These are phyloP conservation scores for Candida succiphila DNA, from an alignment of 805 yeast species.

Conservation along the genomic window DNA sequence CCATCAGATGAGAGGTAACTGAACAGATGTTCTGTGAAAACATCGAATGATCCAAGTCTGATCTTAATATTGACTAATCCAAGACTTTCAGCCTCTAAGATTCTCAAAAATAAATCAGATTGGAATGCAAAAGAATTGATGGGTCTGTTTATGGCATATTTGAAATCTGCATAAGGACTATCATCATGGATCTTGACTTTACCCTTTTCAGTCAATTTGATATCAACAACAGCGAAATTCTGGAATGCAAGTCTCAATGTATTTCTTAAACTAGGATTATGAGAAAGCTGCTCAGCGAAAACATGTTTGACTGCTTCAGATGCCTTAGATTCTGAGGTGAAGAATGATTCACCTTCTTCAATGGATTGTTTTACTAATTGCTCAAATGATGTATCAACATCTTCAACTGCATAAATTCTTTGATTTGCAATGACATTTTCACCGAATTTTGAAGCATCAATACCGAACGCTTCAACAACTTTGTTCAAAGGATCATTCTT, in stretches of 20 bases:
- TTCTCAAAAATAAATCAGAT: conserved; percentile 79
- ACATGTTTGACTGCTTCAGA: conserved; percentile 58
- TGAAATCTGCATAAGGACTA: conserved; percentile 80
- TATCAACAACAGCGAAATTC: conserved; percentile 57
- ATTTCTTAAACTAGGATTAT: conserved; percentile 71
- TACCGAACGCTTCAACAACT: conserved; percentile 63
- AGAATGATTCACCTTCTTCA: conserved; percentile 29
- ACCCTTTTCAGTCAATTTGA: conserved; percentile 78
- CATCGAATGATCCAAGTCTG: conserved; percentile 32
- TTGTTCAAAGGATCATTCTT: conserved; percentile 53
- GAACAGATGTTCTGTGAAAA: conserved; percentile 37
- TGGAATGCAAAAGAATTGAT: conserved; percentile 61
- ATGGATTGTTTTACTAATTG: conserved; percentile 38
- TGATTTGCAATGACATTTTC: conserved; percentile 65
- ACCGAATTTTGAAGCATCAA: conserved; percentile 71
- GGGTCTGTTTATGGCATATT: conserved; percentile 77
- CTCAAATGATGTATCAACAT: conserved; percentile 49
- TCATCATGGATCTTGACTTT: conserved; percentile 65
- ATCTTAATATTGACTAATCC: conserved; percentile 65
- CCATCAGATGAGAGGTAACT: conserved; percentile 65
- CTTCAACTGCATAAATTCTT: conserved; percentile 65
- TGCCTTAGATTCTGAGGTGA: conserved; percentile 51
- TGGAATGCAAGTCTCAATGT: conserved; percentile 56
- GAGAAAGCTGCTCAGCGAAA: conserved; percentile 69
- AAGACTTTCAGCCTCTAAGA: conserved; percentile 82